Percentiles rank a stretch among this genome's conserved stretches.
Conservation (phyloP, 805 yeast species). For the Pichia gijzeniarum region DNA sequence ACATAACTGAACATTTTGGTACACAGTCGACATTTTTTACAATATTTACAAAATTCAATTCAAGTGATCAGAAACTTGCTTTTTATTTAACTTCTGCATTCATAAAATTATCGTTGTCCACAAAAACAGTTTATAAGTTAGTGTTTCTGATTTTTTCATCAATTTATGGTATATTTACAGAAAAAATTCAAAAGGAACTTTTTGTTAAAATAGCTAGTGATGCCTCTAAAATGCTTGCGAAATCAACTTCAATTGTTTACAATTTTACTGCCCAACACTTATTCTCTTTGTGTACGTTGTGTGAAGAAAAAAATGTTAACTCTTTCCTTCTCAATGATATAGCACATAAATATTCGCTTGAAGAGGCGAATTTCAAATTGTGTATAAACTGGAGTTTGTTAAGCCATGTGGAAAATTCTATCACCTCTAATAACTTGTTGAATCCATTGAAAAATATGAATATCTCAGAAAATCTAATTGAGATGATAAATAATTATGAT, state of each 20-base stretch:
- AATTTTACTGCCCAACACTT: slow-evolving; percentile 8
- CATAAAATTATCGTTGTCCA: slow-evolving; percentile 11
- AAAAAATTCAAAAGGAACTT: slow-evolving; percentile 3
- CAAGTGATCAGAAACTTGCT: neutral
- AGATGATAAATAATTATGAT: neutral
- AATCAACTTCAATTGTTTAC: slow-evolving; percentile 11
- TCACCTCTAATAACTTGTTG: neutral
- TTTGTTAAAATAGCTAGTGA: slow-evolving; percentile 7
- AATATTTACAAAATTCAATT: neutral
- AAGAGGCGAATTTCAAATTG: neutral
- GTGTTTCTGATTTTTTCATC: slow-evolving; percentile 12
- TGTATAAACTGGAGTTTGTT: slow-evolving; percentile 1
- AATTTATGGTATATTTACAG: slow-evolving; percentile 9
- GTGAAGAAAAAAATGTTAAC: neutral
- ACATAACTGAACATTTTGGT: neutral
- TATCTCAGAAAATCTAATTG: neutral
- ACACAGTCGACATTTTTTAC: neutral
- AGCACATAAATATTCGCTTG: neutral
- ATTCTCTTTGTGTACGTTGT: neutral
- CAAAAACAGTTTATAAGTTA: slow-evolving; percentile 15
- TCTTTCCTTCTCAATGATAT: neutral
- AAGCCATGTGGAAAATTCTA: neutral
- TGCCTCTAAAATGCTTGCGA: slow-evolving; percentile 12
- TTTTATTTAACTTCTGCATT: slow-evolving; percentile 2
- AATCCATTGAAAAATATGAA: neutral